phyloP scores from a whole-genome alignment of 192 early-diverging fungal genomes.

The Phycomyces blakesleeanus region DNA sequence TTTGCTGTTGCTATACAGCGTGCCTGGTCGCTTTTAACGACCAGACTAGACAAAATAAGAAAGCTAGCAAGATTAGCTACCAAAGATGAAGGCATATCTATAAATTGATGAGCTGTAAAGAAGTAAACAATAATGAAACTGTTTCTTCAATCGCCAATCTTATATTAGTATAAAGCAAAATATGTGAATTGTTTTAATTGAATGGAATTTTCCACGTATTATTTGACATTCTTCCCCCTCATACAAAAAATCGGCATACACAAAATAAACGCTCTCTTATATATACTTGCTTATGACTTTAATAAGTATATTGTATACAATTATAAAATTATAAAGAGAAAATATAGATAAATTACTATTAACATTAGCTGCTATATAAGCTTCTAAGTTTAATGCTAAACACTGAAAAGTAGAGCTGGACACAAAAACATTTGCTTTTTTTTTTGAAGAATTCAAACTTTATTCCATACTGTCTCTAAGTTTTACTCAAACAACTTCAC shows the following conservation, averaged over 20 bases:
- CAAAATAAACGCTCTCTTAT: neutral
- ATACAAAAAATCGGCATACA: neutral
- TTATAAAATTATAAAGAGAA: too few relatives aligned
- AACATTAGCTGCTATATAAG: too few relatives aligned
- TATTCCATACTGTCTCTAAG: neutral
- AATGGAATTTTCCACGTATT: neutral
- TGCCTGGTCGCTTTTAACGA: neutral
- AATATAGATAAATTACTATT: too few relatives aligned
- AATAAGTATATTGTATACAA: neutral
- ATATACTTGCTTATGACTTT: neutral
- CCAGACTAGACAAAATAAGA: neutral
- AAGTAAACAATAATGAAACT: neutral
- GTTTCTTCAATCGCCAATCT: neutral
- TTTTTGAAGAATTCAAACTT: neutral
- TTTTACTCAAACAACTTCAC: constrained; percentile 42
- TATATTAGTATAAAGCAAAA: neutral
- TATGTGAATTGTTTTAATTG: neutral
- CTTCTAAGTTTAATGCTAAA: too few relatives aligned
- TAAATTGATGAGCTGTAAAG: neutral
- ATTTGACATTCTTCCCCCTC: neutral
- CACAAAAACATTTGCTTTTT: neutral
- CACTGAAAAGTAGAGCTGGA: too few relatives aligned
- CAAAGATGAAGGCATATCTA: neutral
- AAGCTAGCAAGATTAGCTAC: neutral
- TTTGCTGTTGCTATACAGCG: neutral